Conservation (phyloP, 768 basidiomycete species). For the Mycena polygramma region DNA sequence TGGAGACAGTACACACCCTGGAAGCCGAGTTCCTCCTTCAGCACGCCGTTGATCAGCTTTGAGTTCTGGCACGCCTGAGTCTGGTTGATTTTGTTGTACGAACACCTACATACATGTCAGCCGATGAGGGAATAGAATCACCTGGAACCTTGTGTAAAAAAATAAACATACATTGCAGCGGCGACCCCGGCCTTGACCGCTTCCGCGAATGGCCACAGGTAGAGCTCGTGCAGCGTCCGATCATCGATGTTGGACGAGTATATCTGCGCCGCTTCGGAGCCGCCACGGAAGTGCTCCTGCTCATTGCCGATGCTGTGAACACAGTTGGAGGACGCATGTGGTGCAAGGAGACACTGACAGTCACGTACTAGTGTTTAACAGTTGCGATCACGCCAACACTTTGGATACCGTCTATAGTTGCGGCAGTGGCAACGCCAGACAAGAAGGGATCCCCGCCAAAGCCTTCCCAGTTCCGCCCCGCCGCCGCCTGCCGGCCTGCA, state of each 20-base stretch:
- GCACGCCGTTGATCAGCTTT: conserved; percentile 54
- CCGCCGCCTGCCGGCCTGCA: conserved; percentile 26
- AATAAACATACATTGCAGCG: conserved; percentile 43
- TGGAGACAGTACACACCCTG: conserved; percentile 43
- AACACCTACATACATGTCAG: conserved; percentile 31
- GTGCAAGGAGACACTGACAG: neutral
- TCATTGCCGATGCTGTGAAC: conserved; percentile 38
- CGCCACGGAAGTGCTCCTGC: conserved; percentile 41
- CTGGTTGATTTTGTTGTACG: conserved; percentile 51
- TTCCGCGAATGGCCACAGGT: conserved; percentile 45
- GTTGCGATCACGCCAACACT: conserved; percentile 53
- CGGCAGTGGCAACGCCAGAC: conserved; percentile 53
- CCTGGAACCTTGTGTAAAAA: too few relatives aligned
- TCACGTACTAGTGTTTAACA: conserved; percentile 48
- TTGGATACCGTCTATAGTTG: conserved; percentile 57
- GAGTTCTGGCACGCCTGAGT: conserved; percentile 63
- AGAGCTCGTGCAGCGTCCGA: conserved; percentile 51
- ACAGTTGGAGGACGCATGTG: neutral
- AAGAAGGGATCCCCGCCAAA: conserved; percentile 59
- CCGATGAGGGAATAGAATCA: too few relatives aligned
- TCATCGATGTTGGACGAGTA: conserved; percentile 56
- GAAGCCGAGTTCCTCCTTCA: conserved; percentile 65
- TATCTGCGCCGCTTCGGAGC: conserved; percentile 25
- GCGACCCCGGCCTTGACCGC: conserved; percentile 50
- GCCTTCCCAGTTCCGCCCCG: conserved; percentile 64